phyloP scores from a whole-genome alignment of 176 grass and related monocot species.

The Otatea glauca region DNA sequence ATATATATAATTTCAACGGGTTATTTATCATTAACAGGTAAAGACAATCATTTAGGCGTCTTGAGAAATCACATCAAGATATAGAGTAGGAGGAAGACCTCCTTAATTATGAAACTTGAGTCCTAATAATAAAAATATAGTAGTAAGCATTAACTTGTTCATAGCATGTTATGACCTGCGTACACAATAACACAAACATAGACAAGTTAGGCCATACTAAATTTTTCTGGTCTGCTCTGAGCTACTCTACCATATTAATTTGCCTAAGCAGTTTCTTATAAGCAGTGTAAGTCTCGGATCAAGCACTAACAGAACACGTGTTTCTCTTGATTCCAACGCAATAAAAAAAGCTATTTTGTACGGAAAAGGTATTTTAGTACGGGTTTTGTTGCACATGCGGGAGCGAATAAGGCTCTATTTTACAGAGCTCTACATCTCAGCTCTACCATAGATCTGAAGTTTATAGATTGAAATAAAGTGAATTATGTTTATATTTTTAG shows the following conservation, averaged over 20 bases:
- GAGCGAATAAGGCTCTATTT: no score
- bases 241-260: not conserved
- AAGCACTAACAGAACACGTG: not conserved
- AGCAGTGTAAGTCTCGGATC: not conserved
- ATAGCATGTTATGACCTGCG: not conserved
- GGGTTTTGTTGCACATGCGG: not conserved
- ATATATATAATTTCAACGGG: not conserved
- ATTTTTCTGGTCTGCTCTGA: not conserved
- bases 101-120: not conserved
- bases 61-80: slow-evolving; percentile 22
- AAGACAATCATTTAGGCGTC: slow-evolving; percentile 38
- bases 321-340: not conserved
- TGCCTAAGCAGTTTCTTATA: not conserved
- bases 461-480: no score
- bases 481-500: no score
- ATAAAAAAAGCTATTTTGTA: not conserved
- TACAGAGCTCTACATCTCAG: no score
- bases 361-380: not conserved
- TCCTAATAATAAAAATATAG: not conserved
- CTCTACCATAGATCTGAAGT: no score
- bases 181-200: not conserved
- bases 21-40: slow-evolving; percentile 18
- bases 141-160: not conserved
- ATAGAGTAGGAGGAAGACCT: not conserved
- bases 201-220: not conserved